These are phyloP conservation scores for Sphaerosporella brunnea DNA, from an alignment of 495 filamentous ascomycete genomes.

Conservation along the genomic window DNA sequence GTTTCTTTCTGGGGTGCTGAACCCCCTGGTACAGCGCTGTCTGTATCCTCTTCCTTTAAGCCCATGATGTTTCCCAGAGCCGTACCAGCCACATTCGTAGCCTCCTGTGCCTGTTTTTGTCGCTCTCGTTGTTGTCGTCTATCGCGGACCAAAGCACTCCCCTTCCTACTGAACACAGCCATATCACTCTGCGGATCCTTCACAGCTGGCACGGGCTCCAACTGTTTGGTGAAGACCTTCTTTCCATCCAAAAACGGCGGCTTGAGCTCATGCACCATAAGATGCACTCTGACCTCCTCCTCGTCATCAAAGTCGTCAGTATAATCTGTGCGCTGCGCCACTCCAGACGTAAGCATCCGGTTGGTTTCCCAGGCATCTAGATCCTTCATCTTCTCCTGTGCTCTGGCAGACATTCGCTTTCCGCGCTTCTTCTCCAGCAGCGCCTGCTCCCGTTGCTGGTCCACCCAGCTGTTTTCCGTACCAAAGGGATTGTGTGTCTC, in stretches of 20 bases:
- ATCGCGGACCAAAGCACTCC: slow-evolving; percentile 83
- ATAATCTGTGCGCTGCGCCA: slow-evolving; percentile 73
- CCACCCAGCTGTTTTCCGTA: slow-evolving; percentile 45
- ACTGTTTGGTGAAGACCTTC: slow-evolving; percentile 90
- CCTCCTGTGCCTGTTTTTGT: slow-evolving; percentile 86
- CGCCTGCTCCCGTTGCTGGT: slow-evolving; percentile 52
- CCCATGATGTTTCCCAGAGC: slow-evolving; percentile 88
- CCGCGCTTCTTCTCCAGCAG: slow-evolving; percentile 56
- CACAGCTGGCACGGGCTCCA: slow-evolving; percentile 87
- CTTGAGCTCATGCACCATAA: slow-evolving; percentile 83
- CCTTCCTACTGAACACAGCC: slow-evolving; percentile 95
- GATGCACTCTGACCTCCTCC: slow-evolving; percentile 73
- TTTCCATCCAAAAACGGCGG: slow-evolving; percentile 92
- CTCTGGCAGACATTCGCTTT: slow-evolving; percentile 50
- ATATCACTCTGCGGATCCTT: slow-evolving; percentile 94
- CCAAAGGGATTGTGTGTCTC: slow-evolving; percentile 56
- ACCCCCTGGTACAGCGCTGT: slow-evolving; percentile 13
- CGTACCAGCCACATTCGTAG: slow-evolving; percentile 84
- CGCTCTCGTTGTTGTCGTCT: slow-evolving; percentile 80
- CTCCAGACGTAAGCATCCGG: slow-evolving; percentile 90
- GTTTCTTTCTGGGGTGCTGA: slow-evolving; percentile 46
- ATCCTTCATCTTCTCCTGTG: slow-evolving; percentile 74
- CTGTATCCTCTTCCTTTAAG: slow-evolving; percentile 61
- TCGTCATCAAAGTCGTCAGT: slow-evolving; percentile 74
- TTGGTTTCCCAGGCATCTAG: slow-evolving; percentile 97